Evolutionary conservation across 2,329 filamentous ascomycete genomes (phyloP), one percentile per base, ranked within the genome.

Genomic region (Volutella citrinella): DNA sequence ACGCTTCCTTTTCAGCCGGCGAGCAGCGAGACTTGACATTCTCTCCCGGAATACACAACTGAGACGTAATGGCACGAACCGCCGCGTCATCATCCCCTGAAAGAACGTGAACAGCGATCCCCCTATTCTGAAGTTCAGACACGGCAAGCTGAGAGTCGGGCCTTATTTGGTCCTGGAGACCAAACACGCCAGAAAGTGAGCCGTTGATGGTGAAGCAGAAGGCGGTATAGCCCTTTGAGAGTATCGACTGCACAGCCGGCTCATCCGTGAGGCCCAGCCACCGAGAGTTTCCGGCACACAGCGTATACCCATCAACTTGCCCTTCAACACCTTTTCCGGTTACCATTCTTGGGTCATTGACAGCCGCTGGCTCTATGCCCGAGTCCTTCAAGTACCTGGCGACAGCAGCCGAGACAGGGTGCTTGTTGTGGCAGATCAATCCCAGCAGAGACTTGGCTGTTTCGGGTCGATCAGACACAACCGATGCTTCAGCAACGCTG

Each of bases 11-110:
- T 36, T 72, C 66, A 2, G 55, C 56, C 0, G 72, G 72, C 0
- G 60, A 61, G 49, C 63, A 66, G 10, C 64, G 61, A 12, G 72
- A 62, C 5, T 59, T 59, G 6, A 69, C 56, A 12, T 68, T 62
- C 4, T 42, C 35, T 1, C 28, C 21, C 4, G 61, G 44, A 14
- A 78, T 71, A 10, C 46, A 47, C 5, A 78, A 52, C n/a, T 55
- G 44, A 1, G 36, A 19, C 3, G 70, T 69, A 0, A 70, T 45
- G 3, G 47, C 37, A 3, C 54, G 53, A 2, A 78, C 75, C 11
- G 70, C 64, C n/a, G 57, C 59, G n/a, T 68, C 57, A 22, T 76
- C 69, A 28, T 79, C 75, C 6, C 74, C 75, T 4, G 69, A 74
- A 23, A 78, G 49, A 6, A 78, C 43, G 32, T 72, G 69, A 2